These are phyloP conservation scores for Backusella australiensis DNA, from an alignment of 192 early-diverging fungal species.

Conservation along the genomic window DNA sequence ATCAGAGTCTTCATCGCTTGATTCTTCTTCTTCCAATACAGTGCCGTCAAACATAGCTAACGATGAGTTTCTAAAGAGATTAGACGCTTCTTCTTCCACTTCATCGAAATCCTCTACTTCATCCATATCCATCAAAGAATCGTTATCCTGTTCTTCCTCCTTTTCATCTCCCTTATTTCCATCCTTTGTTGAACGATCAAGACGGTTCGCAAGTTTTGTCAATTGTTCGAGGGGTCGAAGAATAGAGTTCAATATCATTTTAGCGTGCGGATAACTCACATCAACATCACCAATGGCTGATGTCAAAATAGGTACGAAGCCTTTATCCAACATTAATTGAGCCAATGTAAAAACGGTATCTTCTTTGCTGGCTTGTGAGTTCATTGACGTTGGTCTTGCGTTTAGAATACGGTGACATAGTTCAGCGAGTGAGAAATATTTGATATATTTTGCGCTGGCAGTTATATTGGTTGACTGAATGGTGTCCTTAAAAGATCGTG, in stretches of 20 bases:
- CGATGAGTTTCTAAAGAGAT: constrained; percentile 79
- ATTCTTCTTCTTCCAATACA: constrained; percentile 68
- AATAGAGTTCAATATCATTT: constrained; percentile 69
- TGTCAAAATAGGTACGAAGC: constrained; percentile 76
- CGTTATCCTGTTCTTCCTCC: background rate
- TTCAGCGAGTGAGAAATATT: constrained; percentile 67
- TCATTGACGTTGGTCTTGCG: constrained; percentile 33
- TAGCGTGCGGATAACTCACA: constrained; percentile 83
- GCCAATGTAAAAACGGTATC: constrained; percentile 60
- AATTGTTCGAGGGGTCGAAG: constrained; percentile 87
- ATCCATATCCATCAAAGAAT: constrained; percentile 39
- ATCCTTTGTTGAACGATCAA: constrained; percentile 62
- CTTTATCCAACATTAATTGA: constrained; percentile 84
- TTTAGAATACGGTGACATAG: constrained; percentile 69
- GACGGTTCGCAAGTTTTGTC: constrained; percentile 82
- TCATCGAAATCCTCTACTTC: constrained; percentile 71
- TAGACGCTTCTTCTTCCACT: constrained; percentile 55
- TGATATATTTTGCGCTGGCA: constrained; percentile 59
- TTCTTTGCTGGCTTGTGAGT: constrained; percentile 51
- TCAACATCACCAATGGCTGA: constrained; percentile 80
- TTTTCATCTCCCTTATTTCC: constrained; percentile 64
- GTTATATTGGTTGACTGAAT: constrained; percentile 34
- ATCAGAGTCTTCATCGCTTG: constrained; percentile 44
- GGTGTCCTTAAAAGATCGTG: constrained; percentile 60
- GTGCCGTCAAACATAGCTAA: constrained; percentile 75